phyloP scores from a whole-genome alignment of 768 basidiomycete genomes.

The Tylopilus vinaceipallidus region DNA sequence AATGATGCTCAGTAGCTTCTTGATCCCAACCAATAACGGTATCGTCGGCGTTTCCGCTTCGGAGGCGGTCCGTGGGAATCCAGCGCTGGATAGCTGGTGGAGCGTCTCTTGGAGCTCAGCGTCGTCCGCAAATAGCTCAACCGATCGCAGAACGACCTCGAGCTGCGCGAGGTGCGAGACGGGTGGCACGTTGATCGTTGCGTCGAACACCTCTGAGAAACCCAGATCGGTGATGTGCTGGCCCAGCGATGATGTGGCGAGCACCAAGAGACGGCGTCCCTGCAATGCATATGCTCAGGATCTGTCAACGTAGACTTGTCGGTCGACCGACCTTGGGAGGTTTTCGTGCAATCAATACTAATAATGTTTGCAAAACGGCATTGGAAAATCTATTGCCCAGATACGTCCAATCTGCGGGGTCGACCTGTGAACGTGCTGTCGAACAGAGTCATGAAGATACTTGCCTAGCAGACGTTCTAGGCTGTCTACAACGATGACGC shows the following conservation, averaged over 20 bases:
- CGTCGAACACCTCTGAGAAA: slow-evolving; percentile 84
- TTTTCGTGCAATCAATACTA: slow-evolving; percentile 83
- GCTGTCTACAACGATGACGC: slow-evolving; percentile 94
- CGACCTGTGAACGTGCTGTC: slow-evolving; percentile 4
- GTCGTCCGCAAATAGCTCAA: slow-evolving; percentile 64
- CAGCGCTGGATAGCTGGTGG: slow-evolving; percentile 67
- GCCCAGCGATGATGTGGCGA: slow-evolving; percentile 90
- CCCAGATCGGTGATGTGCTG: slow-evolving; percentile 86
- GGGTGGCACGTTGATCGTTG: slow-evolving; percentile 82
- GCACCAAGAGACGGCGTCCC: slow-evolving; percentile 88
- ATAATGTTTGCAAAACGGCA: slow-evolving; percentile 81
- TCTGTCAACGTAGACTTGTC: background rate
- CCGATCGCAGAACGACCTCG: slow-evolving; percentile 75
- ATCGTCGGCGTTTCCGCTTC: slow-evolving; percentile 44
- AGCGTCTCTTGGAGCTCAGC: slow-evolving; percentile 59
- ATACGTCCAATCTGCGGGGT: slow-evolving; percentile 82
- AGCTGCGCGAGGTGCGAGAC: slow-evolving; percentile 69
- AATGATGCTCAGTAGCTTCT: slow-evolving; percentile 85
- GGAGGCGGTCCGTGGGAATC: slow-evolving; percentile 47
- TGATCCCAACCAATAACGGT: slow-evolving; percentile 81
- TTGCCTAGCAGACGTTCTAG: slow-evolving; percentile 89
- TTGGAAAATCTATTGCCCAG: slow-evolving; percentile 98
- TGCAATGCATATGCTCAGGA: slow-evolving; percentile 32
- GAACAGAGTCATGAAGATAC: slow-evolving; percentile 21
- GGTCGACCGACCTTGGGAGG: slow-evolving; percentile 82